Evolutionary conservation across 306 rosid species (phyloP).

Genomic region (Cajanus cajan): DNA sequence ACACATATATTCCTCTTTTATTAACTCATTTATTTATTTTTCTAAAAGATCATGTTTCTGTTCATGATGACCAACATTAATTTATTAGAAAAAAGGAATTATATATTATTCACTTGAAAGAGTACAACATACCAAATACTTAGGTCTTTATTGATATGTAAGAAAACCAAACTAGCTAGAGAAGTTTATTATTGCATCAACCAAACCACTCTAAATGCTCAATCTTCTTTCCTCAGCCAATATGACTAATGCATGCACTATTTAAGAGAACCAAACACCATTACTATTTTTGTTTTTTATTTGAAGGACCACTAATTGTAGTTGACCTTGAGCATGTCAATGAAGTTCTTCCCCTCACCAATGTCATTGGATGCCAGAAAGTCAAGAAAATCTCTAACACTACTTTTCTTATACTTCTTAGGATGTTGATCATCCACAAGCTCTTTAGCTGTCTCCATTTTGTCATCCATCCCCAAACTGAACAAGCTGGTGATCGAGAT

Average conservation of each 20-base stretch:
- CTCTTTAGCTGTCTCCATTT: constrained; percentile 6
- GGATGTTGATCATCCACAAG: constrained; percentile 25
- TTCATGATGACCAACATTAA: no score
- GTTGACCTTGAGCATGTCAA: constrained; percentile 42
- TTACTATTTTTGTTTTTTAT: not conserved
- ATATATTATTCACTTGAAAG: not conserved
- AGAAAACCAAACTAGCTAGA: not conserved
- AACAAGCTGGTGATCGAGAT: constrained; percentile 17
- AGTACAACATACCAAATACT: not conserved
- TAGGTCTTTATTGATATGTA: not conserved
- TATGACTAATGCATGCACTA: not conserved
- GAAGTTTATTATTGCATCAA: not conserved
- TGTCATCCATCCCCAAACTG: constrained; percentile 32
- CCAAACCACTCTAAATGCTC: not conserved
- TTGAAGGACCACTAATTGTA: not conserved
- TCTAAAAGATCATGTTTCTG: no score
- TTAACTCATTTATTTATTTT: no score
- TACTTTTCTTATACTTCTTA: constrained; percentile 30
- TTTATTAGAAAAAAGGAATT: no score
- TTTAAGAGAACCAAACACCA: not conserved
- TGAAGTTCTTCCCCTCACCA: constrained; percentile 48
- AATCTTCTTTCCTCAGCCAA: not conserved
- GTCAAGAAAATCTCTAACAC: constrained; percentile 55
- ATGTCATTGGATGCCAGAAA: constrained; percentile 46
- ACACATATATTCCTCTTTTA: no score